These are phyloP conservation scores for Backusella tuberculispora DNA, from an alignment of 192 early-diverging fungal species.

Conservation along the genomic window DNA sequence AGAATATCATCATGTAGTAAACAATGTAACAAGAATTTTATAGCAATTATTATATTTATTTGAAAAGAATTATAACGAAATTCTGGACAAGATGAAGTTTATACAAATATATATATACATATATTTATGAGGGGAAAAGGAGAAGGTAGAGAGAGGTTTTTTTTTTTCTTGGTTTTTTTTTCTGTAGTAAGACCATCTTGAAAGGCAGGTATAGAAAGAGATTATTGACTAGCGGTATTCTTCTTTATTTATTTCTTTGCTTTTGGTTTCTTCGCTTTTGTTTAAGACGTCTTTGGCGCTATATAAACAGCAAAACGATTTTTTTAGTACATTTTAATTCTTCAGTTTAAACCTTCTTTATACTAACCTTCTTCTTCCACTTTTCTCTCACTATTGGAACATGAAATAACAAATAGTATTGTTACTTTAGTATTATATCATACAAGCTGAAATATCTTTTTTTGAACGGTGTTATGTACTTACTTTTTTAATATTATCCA, in stretches of 20 bases:
- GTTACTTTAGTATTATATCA: not conserved
- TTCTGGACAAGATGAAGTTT: not conserved
- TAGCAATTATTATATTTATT: not conserved
- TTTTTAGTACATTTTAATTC: not conserved
- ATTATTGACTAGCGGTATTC: not conserved
- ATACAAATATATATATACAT: slow-evolving; percentile 1
- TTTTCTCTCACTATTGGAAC: slow-evolving; percentile 5
- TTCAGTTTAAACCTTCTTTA: not conserved
- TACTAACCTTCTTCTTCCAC: slow-evolving; percentile 20
- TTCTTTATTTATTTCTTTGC: slow-evolving; percentile 8
- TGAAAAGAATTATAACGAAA: not conserved
- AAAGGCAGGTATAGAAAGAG: not conserved
- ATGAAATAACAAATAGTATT: not conserved
- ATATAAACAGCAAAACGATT: not conserved
- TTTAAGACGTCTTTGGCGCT: slow-evolving; percentile 15
- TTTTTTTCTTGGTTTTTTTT: not conserved
- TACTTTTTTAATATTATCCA: not conserved
- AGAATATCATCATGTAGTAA: too few relatives aligned
- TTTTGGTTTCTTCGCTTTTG: not conserved
- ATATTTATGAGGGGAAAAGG: not conserved
- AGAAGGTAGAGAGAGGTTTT: not conserved
- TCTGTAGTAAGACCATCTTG: not conserved
- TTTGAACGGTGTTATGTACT: not conserved
- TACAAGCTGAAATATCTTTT: not conserved
- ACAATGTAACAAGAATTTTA: not conserved